Evolutionary conservation across 1,284 basidiomycete species (phyloP).

Genomic region (Meira miltonrushii): DNA sequence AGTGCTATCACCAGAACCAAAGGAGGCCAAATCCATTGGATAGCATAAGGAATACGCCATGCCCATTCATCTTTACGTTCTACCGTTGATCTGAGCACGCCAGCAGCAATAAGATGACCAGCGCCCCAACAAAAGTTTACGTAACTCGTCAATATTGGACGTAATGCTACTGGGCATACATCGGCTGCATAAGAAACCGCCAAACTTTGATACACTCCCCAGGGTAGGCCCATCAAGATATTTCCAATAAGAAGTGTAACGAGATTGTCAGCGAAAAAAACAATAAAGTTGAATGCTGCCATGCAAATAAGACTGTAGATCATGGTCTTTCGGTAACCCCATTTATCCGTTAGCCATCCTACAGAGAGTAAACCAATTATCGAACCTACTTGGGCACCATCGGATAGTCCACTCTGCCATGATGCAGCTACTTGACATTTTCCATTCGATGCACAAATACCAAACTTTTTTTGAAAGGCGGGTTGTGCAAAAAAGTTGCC

Average conservation of each 20-base stretch:
- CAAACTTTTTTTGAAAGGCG: constrained; percentile 47
- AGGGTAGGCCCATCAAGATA: constrained; percentile 54
- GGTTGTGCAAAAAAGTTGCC: constrained; percentile 54
- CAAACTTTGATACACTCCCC: constrained; percentile 56
- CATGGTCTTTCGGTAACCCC: constrained; percentile 53
- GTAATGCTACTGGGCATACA: constrained; percentile 56
- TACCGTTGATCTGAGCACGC: constrained; percentile 54
- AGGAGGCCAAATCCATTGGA: constrained; percentile 55
- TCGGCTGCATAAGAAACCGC: constrained; percentile 58
- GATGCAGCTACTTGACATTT: constrained; percentile 55
- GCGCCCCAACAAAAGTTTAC: constrained; percentile 57
- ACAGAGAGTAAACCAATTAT: constrained; percentile 55
- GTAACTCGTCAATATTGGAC: constrained; percentile 56
- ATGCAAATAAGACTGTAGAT: constrained; percentile 50
- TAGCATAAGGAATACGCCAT: constrained; percentile 53
- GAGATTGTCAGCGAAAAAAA: constrained; percentile 54
- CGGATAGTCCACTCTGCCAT: constrained; percentile 55
- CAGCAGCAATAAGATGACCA: constrained; percentile 53
- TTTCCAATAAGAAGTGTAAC: constrained; percentile 52
- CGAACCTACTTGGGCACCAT: constrained; percentile 22
- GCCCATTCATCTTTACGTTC: constrained; percentile 48
- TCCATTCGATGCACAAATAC: constrained; percentile 33
- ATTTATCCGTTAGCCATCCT: constrained; percentile 53
- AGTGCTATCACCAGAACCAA: constrained; percentile 46
- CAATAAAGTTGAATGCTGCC: constrained; percentile 49